Evolutionary conservation across 495 filamentous ascomycete genomes (phyloP), one percentile per base, ranked within the genome.

Genomic region (Podospora conica): DNA sequence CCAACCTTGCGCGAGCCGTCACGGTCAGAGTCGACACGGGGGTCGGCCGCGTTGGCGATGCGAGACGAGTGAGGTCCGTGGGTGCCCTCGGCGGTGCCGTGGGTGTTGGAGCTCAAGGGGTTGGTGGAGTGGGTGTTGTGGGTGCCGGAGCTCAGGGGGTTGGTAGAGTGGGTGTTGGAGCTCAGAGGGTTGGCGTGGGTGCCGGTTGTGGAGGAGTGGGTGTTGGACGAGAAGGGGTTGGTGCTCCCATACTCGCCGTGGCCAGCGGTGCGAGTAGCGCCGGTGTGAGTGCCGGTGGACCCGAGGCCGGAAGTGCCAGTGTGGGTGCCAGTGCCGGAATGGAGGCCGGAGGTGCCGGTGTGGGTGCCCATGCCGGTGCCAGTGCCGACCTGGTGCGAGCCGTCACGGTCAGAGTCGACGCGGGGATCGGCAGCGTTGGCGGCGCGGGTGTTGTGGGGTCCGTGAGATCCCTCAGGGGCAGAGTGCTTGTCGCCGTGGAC

Each of bases 21-120:
- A 24, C 78, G 76, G 65, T 83, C 80, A 1, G 75, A 80, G 70
- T 83, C 82, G 55, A 83, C 74, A 33, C 81, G 73, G 20, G 84
- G 84, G 58, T 85, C 57, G 70, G 68, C 64, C 70, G 85, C 85
- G 77, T 88, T 89, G 61, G 82, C 76, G 18, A 86, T 22, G 69
- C 82, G 79, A 58, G 80, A 85, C 59, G 69, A 71, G 76, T 86
- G 85, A 7, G 84, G 81, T 4, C 83, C 83, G 33, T 74, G 27
- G 25, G 66, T 70, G 25, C 70, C 71, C 9, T 59, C 58, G 28
- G 72, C 58, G 21, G 68, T 66, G 27, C 71, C 73, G 62, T 73
- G 66, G 56, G 60, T 55, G 64, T 55, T 55, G 64, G 29, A 53
- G 27, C 40, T 27, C 54, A 66, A 55, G 29, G 53, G 21, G 48